Conservation (phyloP, 805 yeast species). For the Ogataea pini region DNA sequence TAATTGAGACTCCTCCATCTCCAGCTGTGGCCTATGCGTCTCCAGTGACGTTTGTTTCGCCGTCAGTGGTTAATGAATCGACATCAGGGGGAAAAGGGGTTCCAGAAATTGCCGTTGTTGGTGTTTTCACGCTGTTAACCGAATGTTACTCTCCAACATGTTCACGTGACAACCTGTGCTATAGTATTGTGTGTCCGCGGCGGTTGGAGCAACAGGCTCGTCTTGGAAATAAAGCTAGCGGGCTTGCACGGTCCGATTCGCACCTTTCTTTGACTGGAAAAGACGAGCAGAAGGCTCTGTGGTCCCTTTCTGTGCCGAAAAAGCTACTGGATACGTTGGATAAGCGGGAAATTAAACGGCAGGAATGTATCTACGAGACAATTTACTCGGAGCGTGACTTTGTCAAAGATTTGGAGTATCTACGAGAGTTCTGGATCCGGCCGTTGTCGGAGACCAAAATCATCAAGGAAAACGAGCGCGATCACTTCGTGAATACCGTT, state of each 20-base stretch:
- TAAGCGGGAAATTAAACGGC: conserved; percentile 85
- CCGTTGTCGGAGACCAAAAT: conserved; percentile 85
- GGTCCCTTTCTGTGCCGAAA: conserved; percentile 91
- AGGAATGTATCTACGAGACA: conserved; percentile 92
- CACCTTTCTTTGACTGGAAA: conserved; percentile 70
- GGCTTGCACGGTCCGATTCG: conserved; percentile 74
- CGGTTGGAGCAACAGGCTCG: conserved; percentile 95
- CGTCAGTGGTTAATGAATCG: conserved; percentile 17
- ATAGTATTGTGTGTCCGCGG: conserved; percentile 95
- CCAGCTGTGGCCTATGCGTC: conserved; percentile 9
- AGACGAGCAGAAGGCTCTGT: conserved; percentile 78
- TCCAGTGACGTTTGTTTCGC: conserved; percentile 13
- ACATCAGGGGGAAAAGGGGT: background rate
- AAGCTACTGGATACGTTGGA: conserved; percentile 75
- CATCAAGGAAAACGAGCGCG: conserved; percentile 86
- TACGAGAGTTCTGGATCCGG: conserved; percentile 91
- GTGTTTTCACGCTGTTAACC: conserved; percentile 88
- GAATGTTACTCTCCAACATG: conserved; percentile 98
- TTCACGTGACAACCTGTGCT: conserved; percentile 82
- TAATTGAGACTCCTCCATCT: conserved; percentile 16
- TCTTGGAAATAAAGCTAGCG: conserved; percentile 82
- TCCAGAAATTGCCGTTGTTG: conserved; percentile 54
- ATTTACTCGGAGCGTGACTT: conserved; percentile 93
- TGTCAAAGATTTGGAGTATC: conserved; percentile 89
- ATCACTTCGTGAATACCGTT: conserved; percentile 86